Evolutionary conservation across 1,139 yeast genomes (phyloP).

Genomic region (Cylindricascospora bacillispora): DNA sequence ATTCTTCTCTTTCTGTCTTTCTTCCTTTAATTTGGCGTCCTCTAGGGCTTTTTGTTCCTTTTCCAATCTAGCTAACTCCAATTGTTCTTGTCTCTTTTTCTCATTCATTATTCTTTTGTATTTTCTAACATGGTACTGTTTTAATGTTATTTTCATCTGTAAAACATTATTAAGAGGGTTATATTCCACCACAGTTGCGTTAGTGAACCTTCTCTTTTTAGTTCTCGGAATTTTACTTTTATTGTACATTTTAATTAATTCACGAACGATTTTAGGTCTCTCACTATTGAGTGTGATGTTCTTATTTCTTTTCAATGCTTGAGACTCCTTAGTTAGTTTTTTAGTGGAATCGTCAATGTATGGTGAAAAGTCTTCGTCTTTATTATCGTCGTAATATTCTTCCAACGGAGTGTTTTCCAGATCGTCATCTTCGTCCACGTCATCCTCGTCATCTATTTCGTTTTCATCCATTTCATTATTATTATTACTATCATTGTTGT

Average conservation of each 20-base stretch:
- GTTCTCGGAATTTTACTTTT: constrained; percentile 19
- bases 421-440: constrained; percentile 8
- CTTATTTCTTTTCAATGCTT: constrained; percentile 3
- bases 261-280: constrained; percentile 17
- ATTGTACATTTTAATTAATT: constrained; percentile 20
- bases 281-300: constrained; percentile 18
- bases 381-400: constrained; percentile 15
- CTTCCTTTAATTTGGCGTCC: constrained; percentile 9
- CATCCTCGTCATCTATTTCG: constrained; percentile 5
- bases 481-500: constrained; percentile 7
- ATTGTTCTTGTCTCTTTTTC: constrained; percentile 14
- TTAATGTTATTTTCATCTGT: constrained; percentile 22
- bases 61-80: too few relatives aligned
- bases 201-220: constrained; percentile 26
- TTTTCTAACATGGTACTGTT: constrained; percentile 23
- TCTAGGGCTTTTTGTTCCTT: constrained; percentile 14
- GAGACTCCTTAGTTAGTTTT: constrained; percentile 2
- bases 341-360: constrained; percentile 10
- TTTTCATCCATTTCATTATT: constrained; percentile 6
- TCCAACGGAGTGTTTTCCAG: constrained; percentile 6
- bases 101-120: constrained; percentile 21
- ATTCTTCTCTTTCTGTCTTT: constrained; percentile 8
- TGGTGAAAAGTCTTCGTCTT: constrained; percentile 20
- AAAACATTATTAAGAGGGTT: constrained; percentile 10
- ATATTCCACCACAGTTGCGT: constrained; percentile 18